Base-by-base conservation (phyloP, 345 rosid species). In the Lumnitzera racemosa region DNA sequence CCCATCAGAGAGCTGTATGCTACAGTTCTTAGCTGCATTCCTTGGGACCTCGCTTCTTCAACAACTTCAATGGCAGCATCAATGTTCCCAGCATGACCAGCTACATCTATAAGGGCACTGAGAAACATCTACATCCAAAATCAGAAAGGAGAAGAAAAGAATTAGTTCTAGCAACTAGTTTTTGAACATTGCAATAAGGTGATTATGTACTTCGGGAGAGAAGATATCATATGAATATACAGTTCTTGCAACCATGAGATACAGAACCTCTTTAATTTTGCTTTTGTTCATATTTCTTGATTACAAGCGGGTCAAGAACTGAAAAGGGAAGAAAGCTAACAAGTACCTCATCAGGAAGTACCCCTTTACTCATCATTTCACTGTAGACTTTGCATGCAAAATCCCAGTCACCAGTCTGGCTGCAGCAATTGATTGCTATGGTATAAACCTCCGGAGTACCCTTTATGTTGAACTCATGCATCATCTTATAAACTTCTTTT, bases 1-100 rank as follows among this genome's bases (percentile, higher is more conserved):
- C 98, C 98, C 98, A 92, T 92, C 76, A 92, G 74, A 59, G 98
- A 87, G 80, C 98, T 89, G 69, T 89, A 92, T 69, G 91, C 67
- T 73, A 92, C 62, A 48, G 81, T 82, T 72, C 96, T 96, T 72
- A 74, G 73, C 61, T 51, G 81, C 58, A 72, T 72, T 68, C 91
- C 91, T 61, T 74, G 77, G 67, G 63, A 70, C 77, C 70, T 78
- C 54, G 94, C 94, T 70, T 81, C 91, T 64, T 72, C 77, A 51
- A 87, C 66, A 59, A 82, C 68, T 16, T 87, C 80, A 69, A 92
- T 87, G 64, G 96, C 96, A 65, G 82, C 80, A 61, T 89, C 91
- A 68, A 92, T 52, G 68, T 78, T 79, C 63, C 85, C 85, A 67
- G 94, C 84, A 78, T 89, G 96, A 31, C 96, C 98, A 5, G 96